phyloP scores from a whole-genome alignment of 495 filamentous ascomycete species.

The Penicillium cataractarum region DNA sequence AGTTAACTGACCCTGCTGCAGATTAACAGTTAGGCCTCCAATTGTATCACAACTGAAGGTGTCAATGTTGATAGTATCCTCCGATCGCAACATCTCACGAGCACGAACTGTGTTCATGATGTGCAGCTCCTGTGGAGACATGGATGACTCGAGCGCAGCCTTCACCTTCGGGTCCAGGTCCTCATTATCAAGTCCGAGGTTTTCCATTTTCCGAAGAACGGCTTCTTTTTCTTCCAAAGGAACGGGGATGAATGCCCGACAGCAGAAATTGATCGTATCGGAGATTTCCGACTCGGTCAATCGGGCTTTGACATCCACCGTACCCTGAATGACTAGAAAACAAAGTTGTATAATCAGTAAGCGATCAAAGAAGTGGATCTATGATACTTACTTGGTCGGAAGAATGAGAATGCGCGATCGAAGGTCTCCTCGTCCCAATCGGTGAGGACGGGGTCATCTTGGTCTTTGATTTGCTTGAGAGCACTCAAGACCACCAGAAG shows the following conservation, averaged over 20 bases:
- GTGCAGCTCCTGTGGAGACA: slow-evolving; percentile 29
- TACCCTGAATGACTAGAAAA: slow-evolving; percentile 45
- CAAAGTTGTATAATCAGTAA: neutral
- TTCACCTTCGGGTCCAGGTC: slow-evolving; percentile 3
- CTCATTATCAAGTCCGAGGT: slow-evolving; percentile 7
- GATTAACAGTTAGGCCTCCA: slow-evolving; percentile 37
- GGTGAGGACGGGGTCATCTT: slow-evolving; percentile 37
- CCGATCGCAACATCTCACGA: slow-evolving; percentile 15
- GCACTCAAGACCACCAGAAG: slow-evolving; percentile 50
- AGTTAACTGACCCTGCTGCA: slow-evolving; percentile 29
- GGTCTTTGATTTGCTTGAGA: slow-evolving; percentile 45
- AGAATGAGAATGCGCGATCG: slow-evolving; percentile 48
- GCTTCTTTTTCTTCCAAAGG: slow-evolving; percentile 27
- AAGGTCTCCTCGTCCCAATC: slow-evolving; percentile 50
- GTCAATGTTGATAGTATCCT: slow-evolving; percentile 38
- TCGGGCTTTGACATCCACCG: slow-evolving; percentile 36
- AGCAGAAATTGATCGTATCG: slow-evolving; percentile 45
- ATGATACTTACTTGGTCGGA: slow-evolving; percentile 42
- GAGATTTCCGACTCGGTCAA: slow-evolving; percentile 35
- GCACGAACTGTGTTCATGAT: slow-evolving; percentile 33
- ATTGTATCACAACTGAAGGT: slow-evolving; percentile 42
- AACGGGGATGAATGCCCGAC: slow-evolving; percentile 32
- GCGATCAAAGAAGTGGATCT: neutral
- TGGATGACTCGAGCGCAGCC: slow-evolving; percentile 9
- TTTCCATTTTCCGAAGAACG: slow-evolving; percentile 30